A percentile compares a stretch with the other conserved stretches of the same genome.
These are phyloP conservation scores for Cryptococcus sp. DNA, from an alignment of 1,284 basidiomycete genomes.

Conservation along the genomic window DNA sequence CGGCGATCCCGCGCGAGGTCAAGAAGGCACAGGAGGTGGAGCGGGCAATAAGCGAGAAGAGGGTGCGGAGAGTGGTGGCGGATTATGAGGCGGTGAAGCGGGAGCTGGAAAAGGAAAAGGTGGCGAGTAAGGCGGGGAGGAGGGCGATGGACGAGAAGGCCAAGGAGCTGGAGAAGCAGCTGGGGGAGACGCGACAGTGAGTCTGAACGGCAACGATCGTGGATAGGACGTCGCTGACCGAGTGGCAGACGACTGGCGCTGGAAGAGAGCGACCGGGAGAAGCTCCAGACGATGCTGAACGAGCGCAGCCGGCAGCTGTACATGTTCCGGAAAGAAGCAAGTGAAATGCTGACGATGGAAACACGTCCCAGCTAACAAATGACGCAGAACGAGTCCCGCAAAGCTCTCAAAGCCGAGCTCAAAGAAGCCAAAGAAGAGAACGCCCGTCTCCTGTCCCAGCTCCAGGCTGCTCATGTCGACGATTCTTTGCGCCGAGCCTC, in stretches of 20 bases:
- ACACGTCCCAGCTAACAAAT: background rate
- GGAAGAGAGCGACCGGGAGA: conserved; percentile 14
- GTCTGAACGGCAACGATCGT: background rate
- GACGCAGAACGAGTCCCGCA: conserved; percentile 28
- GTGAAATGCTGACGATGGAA: background rate
- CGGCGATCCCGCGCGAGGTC: conserved; percentile 2
- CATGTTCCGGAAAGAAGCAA: conserved; percentile 23
- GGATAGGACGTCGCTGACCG: background rate
- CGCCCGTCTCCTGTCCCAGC: conserved; percentile 11
- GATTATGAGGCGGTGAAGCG: conserved; percentile 20
- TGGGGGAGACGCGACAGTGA: conserved; percentile 17
- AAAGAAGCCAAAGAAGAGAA: conserved; percentile 25
- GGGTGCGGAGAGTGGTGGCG: conserved; percentile 14
- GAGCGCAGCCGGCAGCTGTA: conserved; percentile 31
- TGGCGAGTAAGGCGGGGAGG: conserved; percentile 10
- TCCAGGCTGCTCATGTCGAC: background rate
- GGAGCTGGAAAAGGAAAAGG: conserved; percentile 28
- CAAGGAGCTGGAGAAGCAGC: conserved; percentile 12
- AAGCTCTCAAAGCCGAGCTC: conserved; percentile 22
- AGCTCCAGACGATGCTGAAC: conserved; percentile 9
- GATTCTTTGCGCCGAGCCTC: background rate
- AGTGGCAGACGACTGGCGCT: conserved; percentile 12
- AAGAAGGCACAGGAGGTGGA: conserved; percentile 15
- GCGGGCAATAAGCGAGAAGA: conserved; percentile 7
- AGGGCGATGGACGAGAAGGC: conserved; percentile 26